Conservation (phyloP, 345 rosid species). For the Acer negundo region DNA sequence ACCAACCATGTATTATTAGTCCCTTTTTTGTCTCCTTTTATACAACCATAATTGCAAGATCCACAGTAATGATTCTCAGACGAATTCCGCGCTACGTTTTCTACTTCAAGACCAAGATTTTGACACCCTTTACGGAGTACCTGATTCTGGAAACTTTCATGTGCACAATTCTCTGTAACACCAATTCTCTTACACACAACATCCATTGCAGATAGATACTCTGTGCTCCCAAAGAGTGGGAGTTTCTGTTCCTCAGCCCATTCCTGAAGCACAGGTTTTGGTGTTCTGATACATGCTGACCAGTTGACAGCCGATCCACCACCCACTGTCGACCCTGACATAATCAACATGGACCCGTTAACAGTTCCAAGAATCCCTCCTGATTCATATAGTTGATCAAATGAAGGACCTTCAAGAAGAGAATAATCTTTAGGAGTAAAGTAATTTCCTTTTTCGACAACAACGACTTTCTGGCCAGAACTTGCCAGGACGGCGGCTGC, state of each 20-base stretch:
- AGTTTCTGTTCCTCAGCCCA: constrained; percentile 63
- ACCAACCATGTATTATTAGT: constrained; percentile 83
- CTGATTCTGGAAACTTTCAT: constrained; percentile 77
- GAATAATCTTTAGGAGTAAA: constrained; percentile 54
- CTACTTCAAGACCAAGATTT: constrained; percentile 57
- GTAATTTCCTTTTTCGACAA: constrained; percentile 85
- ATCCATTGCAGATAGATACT: constrained; percentile 67
- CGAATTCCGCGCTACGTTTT: constrained; percentile 62
- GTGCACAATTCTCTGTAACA: constrained; percentile 55
- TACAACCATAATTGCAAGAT: constrained; percentile 81
- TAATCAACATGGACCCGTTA: constrained; percentile 38
- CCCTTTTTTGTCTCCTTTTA: constrained; percentile 80
- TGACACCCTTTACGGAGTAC: constrained; percentile 77
- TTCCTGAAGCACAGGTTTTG: constrained; percentile 58
- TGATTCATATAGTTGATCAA: constrained; percentile 53
- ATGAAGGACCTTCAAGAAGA: constrained; percentile 64
- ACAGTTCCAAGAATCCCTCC: constrained; percentile 59
- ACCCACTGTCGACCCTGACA: constrained; percentile 85
- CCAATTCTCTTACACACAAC: constrained; percentile 69
- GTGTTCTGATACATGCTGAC: constrained; percentile 87
- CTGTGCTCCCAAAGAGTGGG: constrained; percentile 43
- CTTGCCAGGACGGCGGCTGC: constrained; percentile 82
- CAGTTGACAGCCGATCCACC: constrained; percentile 93
- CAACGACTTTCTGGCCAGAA: constrained; percentile 69
- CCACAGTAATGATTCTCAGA: constrained; percentile 82